These are phyloP conservation scores for Polyporus tsugae DNA, from an alignment of 1,284 basidiomycete genomes.

Conservation along the genomic window DNA sequence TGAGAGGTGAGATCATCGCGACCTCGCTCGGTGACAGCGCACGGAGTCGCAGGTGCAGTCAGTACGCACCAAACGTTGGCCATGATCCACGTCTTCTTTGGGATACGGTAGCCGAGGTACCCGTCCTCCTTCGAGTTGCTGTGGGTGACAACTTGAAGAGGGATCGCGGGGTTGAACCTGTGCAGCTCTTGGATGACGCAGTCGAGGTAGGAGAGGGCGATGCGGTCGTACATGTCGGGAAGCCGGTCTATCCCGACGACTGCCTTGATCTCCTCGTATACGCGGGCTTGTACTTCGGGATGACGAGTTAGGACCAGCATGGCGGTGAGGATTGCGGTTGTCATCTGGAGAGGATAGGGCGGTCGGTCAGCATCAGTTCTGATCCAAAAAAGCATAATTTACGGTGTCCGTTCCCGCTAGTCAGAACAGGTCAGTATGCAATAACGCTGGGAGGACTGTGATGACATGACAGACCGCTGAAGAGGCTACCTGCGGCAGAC, in stretches of 20 bases:
- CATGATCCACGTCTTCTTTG: conserved; percentile 52
- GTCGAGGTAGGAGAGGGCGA: conserved; percentile 32
- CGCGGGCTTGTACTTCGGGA: conserved; percentile 36
- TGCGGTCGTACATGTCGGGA: conserved; percentile 38
- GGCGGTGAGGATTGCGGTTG: conserved; percentile 24
- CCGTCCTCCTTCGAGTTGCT: conserved; percentile 47
- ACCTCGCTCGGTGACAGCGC: too few relatives aligned
- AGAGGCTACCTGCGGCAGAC: conserved; percentile 23
- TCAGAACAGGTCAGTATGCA: background rate
- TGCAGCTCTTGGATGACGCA: conserved; percentile 25
- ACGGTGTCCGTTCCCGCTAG: conserved; percentile 21
- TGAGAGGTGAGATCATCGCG: background rate
- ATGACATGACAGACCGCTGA: conserved; percentile 17
- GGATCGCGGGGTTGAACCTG: conserved; percentile 18
- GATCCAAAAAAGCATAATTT: background rate
- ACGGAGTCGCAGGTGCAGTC: too few relatives aligned
- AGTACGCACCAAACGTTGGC: conserved; percentile 53
- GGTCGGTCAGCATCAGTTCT: background rate
- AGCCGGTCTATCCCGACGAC: conserved; percentile 31
- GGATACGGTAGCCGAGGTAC: conserved; percentile 53
- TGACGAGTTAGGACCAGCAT: conserved; percentile 41
- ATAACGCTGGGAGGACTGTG: background rate
- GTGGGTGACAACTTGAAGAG: conserved; percentile 14
- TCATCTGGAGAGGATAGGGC: background rate
- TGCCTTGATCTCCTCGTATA: conserved; percentile 40